Percentiles rank a stretch among this genome's conserved stretches.
Evolutionary conservation across 78 protist genomes (phyloP).

Genomic region (Capsaspora owczarzaki): DNA sequence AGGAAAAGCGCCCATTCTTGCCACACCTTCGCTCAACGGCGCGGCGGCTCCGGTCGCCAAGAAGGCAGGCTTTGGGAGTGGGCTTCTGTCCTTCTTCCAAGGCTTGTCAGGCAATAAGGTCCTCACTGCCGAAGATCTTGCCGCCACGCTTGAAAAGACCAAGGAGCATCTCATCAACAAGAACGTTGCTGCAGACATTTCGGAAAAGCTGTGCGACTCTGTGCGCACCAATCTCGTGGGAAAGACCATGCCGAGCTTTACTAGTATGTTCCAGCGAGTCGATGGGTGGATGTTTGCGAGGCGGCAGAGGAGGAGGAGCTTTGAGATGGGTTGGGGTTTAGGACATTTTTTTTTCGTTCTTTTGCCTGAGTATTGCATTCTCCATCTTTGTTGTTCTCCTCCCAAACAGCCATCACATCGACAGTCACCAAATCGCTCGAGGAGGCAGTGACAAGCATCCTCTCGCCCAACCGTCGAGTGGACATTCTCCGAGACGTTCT

Average conservation of each 20-base stretch:
- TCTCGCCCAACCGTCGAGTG: conserved; percentile 78
- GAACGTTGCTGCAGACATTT: background rate
- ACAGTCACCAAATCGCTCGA: conserved; percentile 51
- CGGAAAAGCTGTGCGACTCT: background rate
- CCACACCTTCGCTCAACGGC: background rate
- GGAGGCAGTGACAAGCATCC: conserved; percentile 74
- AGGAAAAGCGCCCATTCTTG: background rate
- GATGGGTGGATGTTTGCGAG: no score
- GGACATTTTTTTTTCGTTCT: no score
- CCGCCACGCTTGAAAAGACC: background rate
- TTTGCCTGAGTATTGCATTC: no score
- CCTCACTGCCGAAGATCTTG: background rate
- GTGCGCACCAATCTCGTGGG: background rate
- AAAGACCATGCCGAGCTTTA: background rate
- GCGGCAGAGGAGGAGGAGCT: no score
- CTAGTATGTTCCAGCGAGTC: no score
- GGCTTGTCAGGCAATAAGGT: background rate
- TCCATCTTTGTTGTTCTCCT: no score
- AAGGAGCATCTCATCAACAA: background rate
- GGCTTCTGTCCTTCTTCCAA: no score
- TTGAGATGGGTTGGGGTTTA: no score
- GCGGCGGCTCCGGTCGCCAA: background rate
- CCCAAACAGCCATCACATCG: background rate
- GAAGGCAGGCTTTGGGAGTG: background rate
- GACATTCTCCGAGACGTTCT: conserved; percentile 69